Conservation (phyloP, 495 filamentous ascomycete genomes). For the Aspergillus saccharolyticus region DNA sequence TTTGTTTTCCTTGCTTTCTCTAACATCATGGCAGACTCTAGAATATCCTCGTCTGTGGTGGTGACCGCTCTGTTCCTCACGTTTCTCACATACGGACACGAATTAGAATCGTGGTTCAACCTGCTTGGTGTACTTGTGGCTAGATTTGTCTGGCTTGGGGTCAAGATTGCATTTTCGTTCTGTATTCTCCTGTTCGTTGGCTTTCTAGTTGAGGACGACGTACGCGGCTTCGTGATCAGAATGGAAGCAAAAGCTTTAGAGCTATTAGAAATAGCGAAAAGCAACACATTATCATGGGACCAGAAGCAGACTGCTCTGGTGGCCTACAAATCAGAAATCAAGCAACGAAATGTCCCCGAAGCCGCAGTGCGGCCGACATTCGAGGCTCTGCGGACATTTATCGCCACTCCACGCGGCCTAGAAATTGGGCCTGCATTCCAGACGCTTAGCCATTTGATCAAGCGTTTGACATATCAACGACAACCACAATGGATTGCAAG, state of each 20-base stretch:
- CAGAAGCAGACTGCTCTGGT: constrained; percentile 66
- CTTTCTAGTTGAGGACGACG: constrained; percentile 7
- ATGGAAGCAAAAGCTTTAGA: constrained; percentile 49
- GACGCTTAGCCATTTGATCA: constrained; percentile 76
- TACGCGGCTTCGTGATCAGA: constrained; percentile 8
- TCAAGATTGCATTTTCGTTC: not conserved
- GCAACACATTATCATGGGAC: constrained; percentile 61
- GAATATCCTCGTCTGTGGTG: not conserved
- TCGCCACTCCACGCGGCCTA: constrained; percentile 62
- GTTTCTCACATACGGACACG: no score
- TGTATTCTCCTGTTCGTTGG: constrained; percentile 8
- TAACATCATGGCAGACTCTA: not conserved
- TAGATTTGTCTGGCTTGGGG: constrained; percentile 1
- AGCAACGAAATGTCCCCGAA: constrained; percentile 79
- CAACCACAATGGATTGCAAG: constrained; percentile 61
- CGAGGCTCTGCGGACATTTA: constrained; percentile 63
- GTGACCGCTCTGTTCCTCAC: not conserved
- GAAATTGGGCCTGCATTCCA: constrained; percentile 75
- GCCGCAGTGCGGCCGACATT: constrained; percentile 65
- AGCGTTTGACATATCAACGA: constrained; percentile 77
- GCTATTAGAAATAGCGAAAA: constrained; percentile 62
- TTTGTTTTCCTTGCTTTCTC: not conserved
- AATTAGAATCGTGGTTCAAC: no score
- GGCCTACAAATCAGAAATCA: constrained; percentile 76
- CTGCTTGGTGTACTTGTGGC: not conserved